Conservation (phyloP, 164 flowering plant genomes). For the Houttuynia cordata region DNA sequence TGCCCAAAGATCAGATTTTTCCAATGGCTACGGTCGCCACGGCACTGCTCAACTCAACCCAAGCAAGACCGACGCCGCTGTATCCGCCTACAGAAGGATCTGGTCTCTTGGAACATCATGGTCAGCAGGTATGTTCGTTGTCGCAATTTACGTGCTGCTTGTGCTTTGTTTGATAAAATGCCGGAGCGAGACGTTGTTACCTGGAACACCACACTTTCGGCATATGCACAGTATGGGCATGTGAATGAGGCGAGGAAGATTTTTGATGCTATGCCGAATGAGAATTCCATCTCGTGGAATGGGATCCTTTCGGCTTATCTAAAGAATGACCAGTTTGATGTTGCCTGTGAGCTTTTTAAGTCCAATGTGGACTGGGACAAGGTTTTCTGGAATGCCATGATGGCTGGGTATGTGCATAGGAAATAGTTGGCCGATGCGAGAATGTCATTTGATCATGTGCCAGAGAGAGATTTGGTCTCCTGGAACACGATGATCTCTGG, state of each 20-base stretch:
- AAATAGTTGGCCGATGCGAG: constrained; percentile 57
- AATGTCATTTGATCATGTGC: constrained; percentile 52
- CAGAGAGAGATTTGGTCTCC: constrained; percentile 59
- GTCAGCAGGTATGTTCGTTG: too few relatives aligned
- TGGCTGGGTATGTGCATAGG: constrained; percentile 65
- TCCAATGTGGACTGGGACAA: constrained; percentile 48
- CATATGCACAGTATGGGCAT: constrained; percentile 61
- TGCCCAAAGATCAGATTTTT: too few relatives aligned
- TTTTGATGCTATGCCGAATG: constrained; percentile 64
- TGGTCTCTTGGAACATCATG: too few relatives aligned
- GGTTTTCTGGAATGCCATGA: constrained; percentile 83
- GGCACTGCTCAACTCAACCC: too few relatives aligned
- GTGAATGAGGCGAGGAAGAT: constrained; percentile 57
- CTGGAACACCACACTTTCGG: constrained; percentile 78
- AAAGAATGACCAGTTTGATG: constrained; percentile 68
- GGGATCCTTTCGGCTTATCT: constrained; percentile 70
- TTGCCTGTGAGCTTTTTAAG: constrained; percentile 48
- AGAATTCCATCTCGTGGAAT: too few relatives aligned
- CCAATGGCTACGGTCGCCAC: too few relatives aligned
- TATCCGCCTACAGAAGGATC: too few relatives aligned
- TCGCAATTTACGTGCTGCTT: too few relatives aligned
- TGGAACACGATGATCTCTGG: too few relatives aligned
- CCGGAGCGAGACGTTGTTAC: constrained; percentile 67
- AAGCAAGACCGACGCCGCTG: too few relatives aligned
- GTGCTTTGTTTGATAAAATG: too few relatives aligned